Conservation (phyloP, 106 monocot species). For the Xerophyta viscosa region DNA sequence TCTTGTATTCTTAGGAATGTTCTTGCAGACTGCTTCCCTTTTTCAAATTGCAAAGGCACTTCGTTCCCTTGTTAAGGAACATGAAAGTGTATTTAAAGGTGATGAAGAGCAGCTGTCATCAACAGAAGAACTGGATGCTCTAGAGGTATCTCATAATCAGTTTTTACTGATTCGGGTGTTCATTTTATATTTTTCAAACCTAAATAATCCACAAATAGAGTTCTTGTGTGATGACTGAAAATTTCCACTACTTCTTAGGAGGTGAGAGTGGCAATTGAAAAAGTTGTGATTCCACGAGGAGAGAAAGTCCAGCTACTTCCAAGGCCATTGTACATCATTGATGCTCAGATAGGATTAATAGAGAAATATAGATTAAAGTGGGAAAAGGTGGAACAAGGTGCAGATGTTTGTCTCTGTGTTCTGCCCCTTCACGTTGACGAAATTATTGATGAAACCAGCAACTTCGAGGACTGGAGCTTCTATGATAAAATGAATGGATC, state of each 20-base stretch:
- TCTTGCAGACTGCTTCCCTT: slow-evolving; percentile 49
- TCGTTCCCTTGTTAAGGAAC: slow-evolving; percentile 48
- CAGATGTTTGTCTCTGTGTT: slow-evolving; percentile 37
- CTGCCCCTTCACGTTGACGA: slow-evolving; percentile 32
- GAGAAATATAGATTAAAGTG: slow-evolving; percentile 58
- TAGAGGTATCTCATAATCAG: slow-evolving; percentile 42
- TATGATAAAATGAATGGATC: slow-evolving; percentile 3
- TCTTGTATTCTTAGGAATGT: not conserved
- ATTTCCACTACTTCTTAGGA: slow-evolving; percentile 34
- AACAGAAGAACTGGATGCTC: slow-evolving; percentile 52
- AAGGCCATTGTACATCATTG: slow-evolving; percentile 39
- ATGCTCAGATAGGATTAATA: slow-evolving; percentile 47
- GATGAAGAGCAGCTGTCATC: slow-evolving; percentile 19
- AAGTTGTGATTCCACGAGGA: slow-evolving; percentile 66
- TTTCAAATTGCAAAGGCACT: slow-evolving; percentile 62
- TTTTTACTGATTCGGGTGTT: slow-evolving; percentile 2
- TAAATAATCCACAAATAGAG: not conserved
- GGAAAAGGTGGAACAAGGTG: slow-evolving; percentile 42
- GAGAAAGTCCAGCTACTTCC: slow-evolving; percentile 61
- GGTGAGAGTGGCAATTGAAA: slow-evolving; percentile 74
- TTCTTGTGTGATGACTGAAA: not conserved
- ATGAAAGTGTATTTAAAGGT: slow-evolving; percentile 19
- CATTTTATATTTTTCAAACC: not conserved
- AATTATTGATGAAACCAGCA: not conserved
- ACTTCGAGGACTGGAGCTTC: slow-evolving; percentile 1